Evolutionary conservation across 2,329 filamentous ascomycete genomes (phyloP), one percentile per base, ranked within the genome.

Genomic region (Escovopsis weberi): DNA sequence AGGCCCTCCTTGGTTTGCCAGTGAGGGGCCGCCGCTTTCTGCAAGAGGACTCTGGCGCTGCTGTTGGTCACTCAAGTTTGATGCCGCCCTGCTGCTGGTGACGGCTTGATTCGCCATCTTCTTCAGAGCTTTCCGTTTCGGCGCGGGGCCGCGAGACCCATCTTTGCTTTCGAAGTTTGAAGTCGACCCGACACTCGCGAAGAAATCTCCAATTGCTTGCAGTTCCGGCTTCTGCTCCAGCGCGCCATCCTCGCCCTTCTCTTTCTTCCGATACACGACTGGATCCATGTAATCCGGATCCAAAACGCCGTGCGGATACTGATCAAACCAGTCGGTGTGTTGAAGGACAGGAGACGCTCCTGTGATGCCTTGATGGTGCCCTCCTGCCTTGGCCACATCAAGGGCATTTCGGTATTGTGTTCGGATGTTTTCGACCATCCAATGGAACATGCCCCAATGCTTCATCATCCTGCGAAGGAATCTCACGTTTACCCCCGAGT

Each of bases 391-490:
- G 28, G 80, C 78, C n/a, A 82, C 81, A 58, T 95, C 87, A 12
- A 87, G 80, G 51, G 87, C 89, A 39, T 79, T 76, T 41, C 83
- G 78, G 57, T 94, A 98, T 47, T 93, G 78, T 43, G 89, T 83
- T 46, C 91, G 87, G 33, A 95, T 72, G 54, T 89, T 91, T 57
- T 96, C 88, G 1, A 86, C 82, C 74, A 96, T 88, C 65, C 87
- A 95, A 58, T 94, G 85, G 57, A 96, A 95, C 82, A 95, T 94
- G 46, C 89, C 91, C 91, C 91, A 98, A 55, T 91, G 88, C 46
- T 85, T 85, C 68, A 94, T 95, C 85, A 96, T 94, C 61, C 85
- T 91, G 43, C 82, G 82, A 37, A 98, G 65, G 53, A 91, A 96
- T 55, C 82, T 85, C 53, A 96, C 82, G 50, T 94, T 96, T 49